These are phyloP conservation scores for Cadophora gregata DNA, from an alignment of 2,329 filamentous ascomycete species.

Conservation along the genomic window DNA sequence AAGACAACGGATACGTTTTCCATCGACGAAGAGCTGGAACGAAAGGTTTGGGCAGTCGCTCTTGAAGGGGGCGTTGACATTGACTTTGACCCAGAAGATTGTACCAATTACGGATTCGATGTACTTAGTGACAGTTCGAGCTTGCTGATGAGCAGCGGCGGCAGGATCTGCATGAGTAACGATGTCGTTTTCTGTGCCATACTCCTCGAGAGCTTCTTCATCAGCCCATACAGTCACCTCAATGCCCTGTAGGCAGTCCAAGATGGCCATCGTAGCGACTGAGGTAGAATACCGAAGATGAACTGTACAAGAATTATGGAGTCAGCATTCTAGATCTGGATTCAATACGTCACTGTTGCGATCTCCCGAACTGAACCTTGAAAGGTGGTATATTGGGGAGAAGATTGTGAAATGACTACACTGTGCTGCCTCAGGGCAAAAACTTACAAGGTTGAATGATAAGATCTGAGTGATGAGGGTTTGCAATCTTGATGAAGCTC, in stretches of 20 bases:
- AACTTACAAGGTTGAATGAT: too few species aligned
- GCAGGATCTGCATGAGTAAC: neutral
- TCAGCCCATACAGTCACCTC: constrained; percentile 38
- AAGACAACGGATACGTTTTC: neutral
- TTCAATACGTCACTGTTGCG: too few species aligned
- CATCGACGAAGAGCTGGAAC: neutral
- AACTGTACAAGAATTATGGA: neutral
- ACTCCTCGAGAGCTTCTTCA: constrained; percentile 33
- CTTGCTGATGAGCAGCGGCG: neutral
- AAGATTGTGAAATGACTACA: too few species aligned
- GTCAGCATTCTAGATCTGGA: neutral
- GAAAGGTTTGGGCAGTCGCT: neutral
- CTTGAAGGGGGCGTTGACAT: neutral
- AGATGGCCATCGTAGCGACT: constrained; percentile 36
- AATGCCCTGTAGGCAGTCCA: constrained; percentile 35
- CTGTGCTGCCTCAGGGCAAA: too few species aligned
- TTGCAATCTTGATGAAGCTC: too few species aligned
- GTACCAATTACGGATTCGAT: constrained; percentile 3
- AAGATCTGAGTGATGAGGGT: too few species aligned
- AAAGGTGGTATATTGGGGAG: too few species aligned
- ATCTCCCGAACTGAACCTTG: too few species aligned
- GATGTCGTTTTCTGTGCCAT: constrained; percentile 20
- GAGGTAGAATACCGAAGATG: neutral
- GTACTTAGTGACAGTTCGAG: constrained; percentile 5
- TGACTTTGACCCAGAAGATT: constrained; percentile 1